Percentiles rank a stretch among this genome's conserved stretches.
These are phyloP conservation scores for Pilobolus umbonatus DNA, from an alignment of 192 early-diverging fungal genomes.

Conservation along the genomic window DNA sequence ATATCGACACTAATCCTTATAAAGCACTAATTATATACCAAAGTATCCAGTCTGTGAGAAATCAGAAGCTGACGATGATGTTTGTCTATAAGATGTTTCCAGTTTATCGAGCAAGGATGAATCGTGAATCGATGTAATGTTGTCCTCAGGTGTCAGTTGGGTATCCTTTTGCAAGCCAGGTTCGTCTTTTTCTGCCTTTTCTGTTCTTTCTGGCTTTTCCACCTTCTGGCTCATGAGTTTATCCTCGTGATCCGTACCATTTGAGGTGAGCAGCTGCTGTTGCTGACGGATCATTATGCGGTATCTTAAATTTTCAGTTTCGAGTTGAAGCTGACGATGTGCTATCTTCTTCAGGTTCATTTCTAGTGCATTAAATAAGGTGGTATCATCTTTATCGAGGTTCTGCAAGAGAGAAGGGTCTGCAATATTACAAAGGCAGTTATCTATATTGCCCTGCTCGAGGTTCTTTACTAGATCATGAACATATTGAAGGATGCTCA, in stretches of 20 bases:
- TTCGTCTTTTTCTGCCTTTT: conserved; percentile 1
- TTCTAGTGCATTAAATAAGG: conserved; percentile 13
- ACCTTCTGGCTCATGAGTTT: not conserved
- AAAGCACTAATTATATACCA: conserved; percentile 4
- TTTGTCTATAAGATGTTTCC: conserved; percentile 15
- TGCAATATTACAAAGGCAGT: conserved; percentile 5
- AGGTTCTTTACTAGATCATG: conserved; percentile 9
- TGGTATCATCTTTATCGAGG: conserved; percentile 6
- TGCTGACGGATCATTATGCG: conserved; percentile 28
- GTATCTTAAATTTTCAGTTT: conserved; percentile 31
- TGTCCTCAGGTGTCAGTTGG: conserved; percentile 23
- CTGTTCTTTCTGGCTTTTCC: not conserved
- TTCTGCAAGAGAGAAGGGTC: conserved; percentile 9
- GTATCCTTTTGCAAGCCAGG: not conserved
- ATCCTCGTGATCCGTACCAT: conserved; percentile 10
- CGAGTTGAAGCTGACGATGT: conserved; percentile 27
- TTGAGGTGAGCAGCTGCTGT: conserved; percentile 16
- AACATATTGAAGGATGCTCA: conserved; percentile 11
- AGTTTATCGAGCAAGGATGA: conserved; percentile 26
- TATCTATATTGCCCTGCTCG: conserved; percentile 13
- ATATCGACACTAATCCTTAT: not conserved
- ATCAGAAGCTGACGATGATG: conserved; percentile 3
- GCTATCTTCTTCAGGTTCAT: conserved; percentile 20
- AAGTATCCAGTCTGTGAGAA: conserved; percentile 12
- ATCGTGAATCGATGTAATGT: conserved; percentile 21